Evolutionary conservation across 345 rosid species (phyloP).

Genomic region (Alliaria petiolata): DNA sequence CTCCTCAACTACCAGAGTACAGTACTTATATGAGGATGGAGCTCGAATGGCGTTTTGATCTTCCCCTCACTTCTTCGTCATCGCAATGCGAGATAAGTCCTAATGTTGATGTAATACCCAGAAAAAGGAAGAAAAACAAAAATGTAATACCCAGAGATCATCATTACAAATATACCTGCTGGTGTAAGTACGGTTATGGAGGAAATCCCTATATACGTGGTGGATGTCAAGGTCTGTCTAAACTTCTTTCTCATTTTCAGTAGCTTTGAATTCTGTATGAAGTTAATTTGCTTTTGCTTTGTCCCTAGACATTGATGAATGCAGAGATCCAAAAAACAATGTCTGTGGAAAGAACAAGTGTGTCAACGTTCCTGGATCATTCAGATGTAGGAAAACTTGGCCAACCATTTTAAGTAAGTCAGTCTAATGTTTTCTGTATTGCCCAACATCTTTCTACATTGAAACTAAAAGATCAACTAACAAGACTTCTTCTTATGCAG

Average conservation of each 20-base stretch:
- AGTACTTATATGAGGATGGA: background rate
- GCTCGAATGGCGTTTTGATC: conserved; percentile 34
- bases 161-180: conserved; percentile 10
- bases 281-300: background rate
- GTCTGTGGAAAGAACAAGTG: conserved; percentile 5
- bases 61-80: too few relatives aligned
- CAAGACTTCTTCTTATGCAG: conserved; percentile 1
- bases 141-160: too few relatives aligned
- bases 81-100: too few relatives aligned
- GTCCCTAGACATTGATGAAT: conserved; percentile 24
- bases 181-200: conserved; percentile 22
- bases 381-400: conserved; percentile 13
- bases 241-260: background rate
- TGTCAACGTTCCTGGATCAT: background rate
- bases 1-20: background rate
- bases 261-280: background rate
- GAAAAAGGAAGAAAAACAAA: too few relatives aligned
- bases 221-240: conserved; percentile 31
- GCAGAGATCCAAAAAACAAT: background rate
- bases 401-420: conserved; percentile 11
- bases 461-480: background rate
- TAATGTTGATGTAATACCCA: too few relatives aligned
- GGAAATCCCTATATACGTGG: conserved; percentile 35
- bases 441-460: background rate
- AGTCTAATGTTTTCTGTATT: background rate